Base-by-base conservation (phyloP, 768 basidiomycete species). In the Aureoboletus auriporus region DNA sequence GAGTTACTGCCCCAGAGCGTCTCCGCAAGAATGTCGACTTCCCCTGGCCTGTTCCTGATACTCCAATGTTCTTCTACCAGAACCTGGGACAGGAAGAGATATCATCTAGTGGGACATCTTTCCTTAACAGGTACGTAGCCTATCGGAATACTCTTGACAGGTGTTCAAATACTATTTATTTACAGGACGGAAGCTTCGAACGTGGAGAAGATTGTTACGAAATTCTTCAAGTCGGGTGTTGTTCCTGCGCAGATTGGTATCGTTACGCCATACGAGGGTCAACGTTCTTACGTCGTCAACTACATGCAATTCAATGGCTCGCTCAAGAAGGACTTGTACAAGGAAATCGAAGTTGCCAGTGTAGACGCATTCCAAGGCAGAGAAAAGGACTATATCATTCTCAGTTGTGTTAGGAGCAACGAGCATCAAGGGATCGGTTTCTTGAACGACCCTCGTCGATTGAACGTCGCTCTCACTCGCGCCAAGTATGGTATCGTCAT, bases 301-400 rank as follows among this genome's bases (percentile, higher is more conserved):
- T 99, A 95, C 68, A 98, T 99, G 96, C 96, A 99, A 73, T 92
- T 96, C 75, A 96, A 97, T 63, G 96, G 96, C n/a, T 86, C 93
- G 26, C 75, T 98, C 52, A 97, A 97, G 83, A 99, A 98, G 73
- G 96, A 99, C 56, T 69, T 98, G 14, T 99, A 99, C 75, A 99
- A 99, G 75, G 96, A 99, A 62, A 94, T 99, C 35, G 96, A 99
- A 65, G 96, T 99, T 41, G 96, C 96, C 5, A 93, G 89, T 55
- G 96, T 99, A 46, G 96, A 99, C 65, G 96, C 96, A 6, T 99
- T 99, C 81, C 96, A 99, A 65, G 96, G 96, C 41, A 82, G 96
- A 63, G 96, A 99, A 74, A 99, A 99, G 78, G 96, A 99, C 67
- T 99, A 99, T 62, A 98, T 99, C 67, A 98, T 99, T 61, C 77